Evolutionary conservation across 78 protist species (phyloP), one percentile per base, ranked within the genome.

Genomic region (Dictyostelium discoideum): DNA sequence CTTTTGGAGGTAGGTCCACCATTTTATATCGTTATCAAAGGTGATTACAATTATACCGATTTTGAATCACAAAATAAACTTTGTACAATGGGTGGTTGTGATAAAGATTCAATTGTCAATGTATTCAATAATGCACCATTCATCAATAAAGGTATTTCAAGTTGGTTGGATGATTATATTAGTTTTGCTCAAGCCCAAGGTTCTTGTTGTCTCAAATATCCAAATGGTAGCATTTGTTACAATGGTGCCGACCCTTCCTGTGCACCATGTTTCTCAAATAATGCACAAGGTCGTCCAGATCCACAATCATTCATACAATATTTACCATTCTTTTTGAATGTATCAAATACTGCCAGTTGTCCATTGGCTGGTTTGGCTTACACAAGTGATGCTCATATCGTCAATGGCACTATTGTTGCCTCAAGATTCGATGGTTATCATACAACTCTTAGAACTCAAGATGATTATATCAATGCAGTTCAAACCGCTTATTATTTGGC

Each of bases 1-100:
- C 26, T 40, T 4, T 73, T 97, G 5, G 89, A 94, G 60, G 97
- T 94, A 5, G 98, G 98, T 39, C 94, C 97, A 39, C 97, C 98
- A 46, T 60, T 94, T 57, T 97, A 96, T 73, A 82, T 95, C 20
- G 98, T 97, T 10, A 54, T 97, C 3, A 46, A 94, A 69, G 98
- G 84, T 69, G 85, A 24, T 16, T 86, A 37, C 65, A 63, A 96
- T 44, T 73, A 89, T 14, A 32, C 84, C 9, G 65, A 57, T 39
- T 2, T 40, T 0, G 50, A 37, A 0, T 20, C 13, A 5, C 97
- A 85, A 79, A 73, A 80, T 50, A 42, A 29, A 16, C 50, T 90
- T 0, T 90, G 95, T 39, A 32, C 95, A 3, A 50, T 82, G 6
- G 85, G 77, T 50, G 84, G 84, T 6, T 90, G 95, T n/a, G 84